Conservation (phyloP, 2,329 filamentous ascomycete genomes). For the Colletotrichum cuscutae region DNA sequence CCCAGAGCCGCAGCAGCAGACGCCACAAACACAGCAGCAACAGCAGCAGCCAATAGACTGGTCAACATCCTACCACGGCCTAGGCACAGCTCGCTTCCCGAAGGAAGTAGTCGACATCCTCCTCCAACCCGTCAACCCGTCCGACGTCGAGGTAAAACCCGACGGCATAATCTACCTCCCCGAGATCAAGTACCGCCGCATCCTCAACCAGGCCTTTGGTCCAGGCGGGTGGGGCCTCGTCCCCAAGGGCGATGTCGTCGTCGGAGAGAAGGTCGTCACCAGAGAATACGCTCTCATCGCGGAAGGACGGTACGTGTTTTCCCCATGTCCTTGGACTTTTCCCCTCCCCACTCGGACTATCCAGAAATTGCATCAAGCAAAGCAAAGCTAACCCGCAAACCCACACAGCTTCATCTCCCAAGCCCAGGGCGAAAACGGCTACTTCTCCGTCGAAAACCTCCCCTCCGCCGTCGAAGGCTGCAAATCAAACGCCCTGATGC, state of each 20-base stretch:
- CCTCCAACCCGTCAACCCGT: slow-evolving; percentile 71
- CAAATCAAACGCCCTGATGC: slow-evolving; percentile 97
- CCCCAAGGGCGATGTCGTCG: slow-evolving; percentile 84
- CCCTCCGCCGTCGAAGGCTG: slow-evolving; percentile 95
- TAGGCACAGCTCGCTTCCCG: slow-evolving; percentile 77
- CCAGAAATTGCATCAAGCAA: too few species aligned
- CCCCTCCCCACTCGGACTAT: too few species aligned
- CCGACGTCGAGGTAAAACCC: slow-evolving; percentile 96
- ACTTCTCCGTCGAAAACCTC: slow-evolving; percentile 89
- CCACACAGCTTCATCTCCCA: slow-evolving; percentile 82
- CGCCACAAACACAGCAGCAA: slow-evolving; percentile 8
- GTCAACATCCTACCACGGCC: slow-evolving; percentile 84
- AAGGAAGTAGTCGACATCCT: slow-evolving; percentile 76
- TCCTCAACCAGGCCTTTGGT: slow-evolving; percentile 90
- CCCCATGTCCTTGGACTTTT: too few species aligned
- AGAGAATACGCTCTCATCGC: slow-evolving; percentile 93
- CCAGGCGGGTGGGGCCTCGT: slow-evolving; percentile 96
- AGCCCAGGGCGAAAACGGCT: slow-evolving; percentile 93
- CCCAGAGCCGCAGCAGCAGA: slow-evolving; percentile 6
- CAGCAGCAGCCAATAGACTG: slow-evolving; percentile 68
- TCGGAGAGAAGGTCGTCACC: slow-evolving; percentile 83
- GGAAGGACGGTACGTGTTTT: slow-evolving; percentile 75
- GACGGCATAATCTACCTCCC: slow-evolving; percentile 96
- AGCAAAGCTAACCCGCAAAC: not conserved
- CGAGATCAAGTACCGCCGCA: slow-evolving; percentile 96